Evolutionary conservation across 768 basidiomycete species (phyloP), one percentile per base, ranked within the genome.

Genomic region (Leccinum variicolor): DNA sequence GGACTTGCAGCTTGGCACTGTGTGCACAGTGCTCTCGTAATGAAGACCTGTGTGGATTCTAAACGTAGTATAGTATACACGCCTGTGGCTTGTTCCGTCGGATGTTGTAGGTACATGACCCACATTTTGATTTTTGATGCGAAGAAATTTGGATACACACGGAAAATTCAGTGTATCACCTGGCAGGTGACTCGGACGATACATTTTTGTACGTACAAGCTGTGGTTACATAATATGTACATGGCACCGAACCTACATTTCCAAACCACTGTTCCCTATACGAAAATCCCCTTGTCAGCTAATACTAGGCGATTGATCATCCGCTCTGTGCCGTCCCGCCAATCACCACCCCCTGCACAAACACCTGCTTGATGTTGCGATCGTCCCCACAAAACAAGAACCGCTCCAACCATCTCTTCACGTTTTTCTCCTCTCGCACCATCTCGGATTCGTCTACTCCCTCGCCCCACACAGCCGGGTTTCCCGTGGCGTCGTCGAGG

Each of bases 321-420:
- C 3, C 48, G 11, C 10, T 29, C 28, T 50, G 48, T 50, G 28
- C 23, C 11, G 6, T 26, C 15, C 94, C 94, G 2, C 92, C 93
- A 34, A 97, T 81, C 17, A 82, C 67, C 45, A 75, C 69, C 0
- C 94, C 94, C 66, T 90, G 85, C 7, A 98, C 93, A 67, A 85
- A 97, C 17, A 97, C 94, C 53, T 77, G 75, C 45, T 75, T 74
- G 51, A 96, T 83, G 69, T 93, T 94, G 65, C 92, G 76, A 69
- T 93, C 86, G 68, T 96, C 93, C 2, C 92, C 92, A 31, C 84
- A 82, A 65, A 92, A 93, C 61, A 96, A 74, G 71, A 94, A 93
- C 62, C 86, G 77, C 73, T 96, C 93, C 62, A 97, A 76, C 71
- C 67, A 83, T 75, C 45, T 70, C 78, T 56, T 84, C 55, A 92